phyloP scores from a whole-genome alignment of 306 rosid species.

The Castanospermum australe region DNA sequence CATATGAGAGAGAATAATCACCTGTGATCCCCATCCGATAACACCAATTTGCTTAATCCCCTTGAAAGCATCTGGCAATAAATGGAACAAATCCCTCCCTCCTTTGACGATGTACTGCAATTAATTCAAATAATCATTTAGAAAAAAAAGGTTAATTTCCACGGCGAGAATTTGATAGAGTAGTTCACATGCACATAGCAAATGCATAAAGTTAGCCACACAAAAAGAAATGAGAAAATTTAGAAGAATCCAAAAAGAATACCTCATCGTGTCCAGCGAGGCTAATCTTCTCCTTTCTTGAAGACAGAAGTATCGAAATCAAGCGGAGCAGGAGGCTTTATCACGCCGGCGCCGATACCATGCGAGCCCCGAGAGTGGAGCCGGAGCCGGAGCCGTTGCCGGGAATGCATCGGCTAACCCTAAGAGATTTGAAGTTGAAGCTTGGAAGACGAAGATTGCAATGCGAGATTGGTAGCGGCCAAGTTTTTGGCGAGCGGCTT shows the following conservation, averaged over 20 bases:
- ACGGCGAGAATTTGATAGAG: not conserved
- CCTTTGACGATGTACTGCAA: slow-evolving; percentile 69
- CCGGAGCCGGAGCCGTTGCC: slow-evolving; percentile 15
- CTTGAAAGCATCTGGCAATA: slow-evolving; percentile 71
- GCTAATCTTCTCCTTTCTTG: slow-evolving; percentile 68
- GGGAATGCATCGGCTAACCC: not conserved
- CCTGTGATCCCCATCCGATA: slow-evolving; percentile 91
- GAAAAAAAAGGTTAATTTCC: not conserved
- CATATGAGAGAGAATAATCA: slow-evolving; percentile 11
- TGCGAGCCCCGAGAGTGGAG: slow-evolving; percentile 54
- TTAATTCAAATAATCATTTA: not conserved
- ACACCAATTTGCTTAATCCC: slow-evolving; percentile 82
- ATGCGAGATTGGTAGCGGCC: slow-evolving; percentile 27
- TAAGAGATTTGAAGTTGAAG: slow-evolving; percentile 31
- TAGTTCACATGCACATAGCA: not conserved
- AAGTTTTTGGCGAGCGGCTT: slow-evolving; percentile 7
- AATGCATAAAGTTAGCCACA: too few relatives aligned
- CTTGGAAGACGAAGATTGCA: slow-evolving; percentile 36
- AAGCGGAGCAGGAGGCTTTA: slow-evolving; percentile 37
- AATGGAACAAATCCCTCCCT: slow-evolving; percentile 68
- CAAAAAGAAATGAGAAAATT: not conserved
- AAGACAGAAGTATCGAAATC: slow-evolving; percentile 66
- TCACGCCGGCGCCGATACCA: slow-evolving; percentile 54
- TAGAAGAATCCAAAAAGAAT: not conserved
- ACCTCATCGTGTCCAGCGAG: slow-evolving; percentile 81